phyloP scores from a whole-genome alignment of 140 eudicot genomes.

The Anethum foeniculum region DNA sequence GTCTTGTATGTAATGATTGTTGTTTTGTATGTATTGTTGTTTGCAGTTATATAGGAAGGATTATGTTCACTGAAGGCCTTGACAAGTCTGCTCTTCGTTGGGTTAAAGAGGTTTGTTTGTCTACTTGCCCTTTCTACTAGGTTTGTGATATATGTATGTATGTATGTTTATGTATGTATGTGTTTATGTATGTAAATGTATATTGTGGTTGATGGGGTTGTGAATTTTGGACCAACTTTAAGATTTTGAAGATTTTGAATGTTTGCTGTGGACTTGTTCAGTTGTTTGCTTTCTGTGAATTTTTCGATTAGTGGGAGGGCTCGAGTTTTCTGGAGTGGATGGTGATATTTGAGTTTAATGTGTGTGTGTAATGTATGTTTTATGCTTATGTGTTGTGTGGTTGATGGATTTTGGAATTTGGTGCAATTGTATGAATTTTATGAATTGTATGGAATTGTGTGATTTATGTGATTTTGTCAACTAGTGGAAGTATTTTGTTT shows the following conservation, averaged over 20 bases:
- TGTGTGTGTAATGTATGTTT: neutral
- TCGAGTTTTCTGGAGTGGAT: no score
- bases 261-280: neutral
- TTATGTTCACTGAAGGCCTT: constrained; percentile 57
- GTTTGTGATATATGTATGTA: constrained; percentile 21
- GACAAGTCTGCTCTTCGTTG: constrained; percentile 66
- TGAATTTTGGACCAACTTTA: neutral
- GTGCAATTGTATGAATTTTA: neutral
- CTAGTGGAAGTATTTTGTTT: neutral
- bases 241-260: neutral
- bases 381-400: neutral
- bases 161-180: neutral
- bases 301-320: neutral
- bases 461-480: neutral
- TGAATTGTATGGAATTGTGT: neutral
- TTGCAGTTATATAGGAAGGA: constrained; percentile 5
- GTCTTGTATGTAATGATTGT: neutral
- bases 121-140: neutral
- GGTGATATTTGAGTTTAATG: neutral
- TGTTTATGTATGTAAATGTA: neutral
- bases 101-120: constrained; percentile 49
- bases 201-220: neutral
- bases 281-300: neutral
- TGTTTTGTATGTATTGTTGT: constrained; percentile 15
- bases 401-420: neutral